Evolutionary conservation across 352 stramenopile genomes (phyloP), one percentile per base, ranked within the genome.

Genomic region (Blastocystis sp.): DNA sequence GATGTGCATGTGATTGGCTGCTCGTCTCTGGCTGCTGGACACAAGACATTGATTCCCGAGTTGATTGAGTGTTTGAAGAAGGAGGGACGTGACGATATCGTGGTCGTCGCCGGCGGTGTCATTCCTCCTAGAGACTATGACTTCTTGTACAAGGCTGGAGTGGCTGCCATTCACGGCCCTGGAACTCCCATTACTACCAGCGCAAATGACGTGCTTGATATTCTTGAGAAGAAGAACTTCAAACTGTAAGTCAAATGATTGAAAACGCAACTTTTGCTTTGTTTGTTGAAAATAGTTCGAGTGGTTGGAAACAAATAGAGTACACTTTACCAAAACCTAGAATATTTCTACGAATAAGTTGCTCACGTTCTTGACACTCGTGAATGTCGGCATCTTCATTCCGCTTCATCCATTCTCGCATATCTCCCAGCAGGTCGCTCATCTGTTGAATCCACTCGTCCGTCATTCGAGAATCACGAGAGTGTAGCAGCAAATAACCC

Each of bases 91-190:
- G 94, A 95, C 43, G 92, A 98, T 91, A 97, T 98, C 85, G 70
- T 98, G 24, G 95, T 98, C 73, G 94, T 98, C 47, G 95, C 93
- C 75, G 96, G 96, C 64, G 96, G 96, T 45, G 96, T 98, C 7
- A 98, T 98, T 90, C 96, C 96, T 62, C 95, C 94, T 30, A 92
- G 96, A 92, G 96, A 98, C 91, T 98, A 98, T 90, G 93, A 98
- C 55, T 97, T 97, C 91, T 91, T 98, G 45, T 95, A 97, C 89
- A 93, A 98, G 41, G 91, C 92, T 87, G 96, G 95, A 39, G 96
- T 97, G 24, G 92, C 91, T 55, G 95, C 94, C 65, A 94, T 99
- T 69, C 98, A 98, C 91, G 96, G 96, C 18, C 96, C 96, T 34
- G 96, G 96, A 55, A 98, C 96, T 50, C 93, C 94, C 37, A 95